Percentiles rank a stretch among this genome's conserved stretches.
phyloP scores from a whole-genome alignment of 495 filamentous ascomycete genomes.

The Penicillium simplicissimum region DNA sequence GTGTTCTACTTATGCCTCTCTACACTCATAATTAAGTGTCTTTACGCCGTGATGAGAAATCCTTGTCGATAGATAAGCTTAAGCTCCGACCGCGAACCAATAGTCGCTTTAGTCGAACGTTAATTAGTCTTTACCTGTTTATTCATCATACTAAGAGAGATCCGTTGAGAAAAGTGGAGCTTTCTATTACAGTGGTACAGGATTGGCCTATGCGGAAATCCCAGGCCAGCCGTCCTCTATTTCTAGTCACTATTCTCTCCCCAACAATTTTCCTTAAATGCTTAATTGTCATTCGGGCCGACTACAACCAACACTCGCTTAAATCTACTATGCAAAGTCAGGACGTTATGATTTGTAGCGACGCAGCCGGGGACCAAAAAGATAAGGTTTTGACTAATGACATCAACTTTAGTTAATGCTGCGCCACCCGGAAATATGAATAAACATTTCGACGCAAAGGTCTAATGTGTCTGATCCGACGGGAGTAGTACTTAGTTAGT shows the following conservation, averaged over 20 bases:
- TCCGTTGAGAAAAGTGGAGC: neutral
- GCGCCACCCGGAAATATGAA: neutral
- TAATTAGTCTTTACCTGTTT: neutral
- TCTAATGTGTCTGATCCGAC: too few relatives aligned
- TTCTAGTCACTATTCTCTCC: neutral
- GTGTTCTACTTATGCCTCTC: neutral
- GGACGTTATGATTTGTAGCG: conserved; percentile 17
- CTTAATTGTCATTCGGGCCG: neutral
- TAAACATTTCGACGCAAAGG: too few relatives aligned
- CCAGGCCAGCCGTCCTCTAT: neutral
- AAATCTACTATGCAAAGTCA: conserved; percentile 18
- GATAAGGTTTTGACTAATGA: conserved; percentile 9
- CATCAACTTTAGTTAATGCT: conserved; percentile 3
- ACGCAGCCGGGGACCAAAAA: conserved; percentile 9
- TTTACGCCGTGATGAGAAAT: neutral
- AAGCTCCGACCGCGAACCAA: neutral
- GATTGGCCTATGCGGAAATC: neutral
- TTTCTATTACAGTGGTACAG: neutral
- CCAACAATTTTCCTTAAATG: neutral
- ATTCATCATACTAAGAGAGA: neutral
- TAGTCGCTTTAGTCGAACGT: neutral
- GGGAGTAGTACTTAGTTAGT: too few relatives aligned
- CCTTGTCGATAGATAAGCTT: neutral
- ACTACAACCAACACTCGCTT: conserved; percentile 5
- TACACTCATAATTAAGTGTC: neutral